Percentiles rank a stretch among this genome's conserved stretches.
Conservation (phyloP, 108 stramenopile genomes). For the Pseudonitzschia multiseries region DNA sequence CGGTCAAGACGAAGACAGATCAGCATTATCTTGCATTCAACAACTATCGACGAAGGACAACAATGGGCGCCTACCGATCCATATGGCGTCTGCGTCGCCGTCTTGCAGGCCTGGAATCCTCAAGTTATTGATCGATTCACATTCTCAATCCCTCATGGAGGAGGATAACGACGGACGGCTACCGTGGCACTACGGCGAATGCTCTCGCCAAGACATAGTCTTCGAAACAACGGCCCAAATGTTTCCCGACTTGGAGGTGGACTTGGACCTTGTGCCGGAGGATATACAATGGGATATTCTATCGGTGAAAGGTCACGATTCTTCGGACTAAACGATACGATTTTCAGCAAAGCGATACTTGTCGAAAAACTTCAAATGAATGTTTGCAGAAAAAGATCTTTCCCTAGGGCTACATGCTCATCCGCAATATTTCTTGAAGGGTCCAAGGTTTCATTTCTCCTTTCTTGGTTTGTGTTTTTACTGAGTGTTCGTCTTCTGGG, state of each 20-base stretch:
- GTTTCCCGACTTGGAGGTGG: conserved; percentile 12
- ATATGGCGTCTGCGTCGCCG: conserved; percentile 51
- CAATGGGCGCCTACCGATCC: conserved; percentile 56
- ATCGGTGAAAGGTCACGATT: conserved; percentile 3
- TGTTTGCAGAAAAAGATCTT: neutral
- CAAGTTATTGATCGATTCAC: conserved; percentile 34
- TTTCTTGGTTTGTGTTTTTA: neutral
- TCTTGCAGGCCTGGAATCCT: conserved; percentile 23
- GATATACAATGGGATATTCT: conserved; percentile 41
- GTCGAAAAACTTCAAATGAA: neutral
- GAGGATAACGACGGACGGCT: conserved; percentile 57
- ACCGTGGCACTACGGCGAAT: conserved; percentile 63
- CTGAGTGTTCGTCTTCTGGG: neutral
- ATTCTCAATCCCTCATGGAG: conserved; percentile 35
- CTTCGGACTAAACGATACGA: neutral
- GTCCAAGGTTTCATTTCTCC: conserved; percentile 14
- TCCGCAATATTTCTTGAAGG: conserved; percentile 19
- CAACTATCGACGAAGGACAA: conserved; percentile 30
- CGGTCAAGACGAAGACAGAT: neutral
- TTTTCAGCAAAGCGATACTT: neutral
- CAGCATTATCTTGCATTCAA: neutral
- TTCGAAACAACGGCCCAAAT: conserved; percentile 7
- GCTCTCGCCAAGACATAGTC: conserved; percentile 9
- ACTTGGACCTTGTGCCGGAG: conserved; percentile 34
- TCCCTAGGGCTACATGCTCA: neutral